These are phyloP conservation scores for Cryphonectria nitschkei DNA, from an alignment of 2,329 filamentous ascomycete genomes.

Conservation along the genomic window DNA sequence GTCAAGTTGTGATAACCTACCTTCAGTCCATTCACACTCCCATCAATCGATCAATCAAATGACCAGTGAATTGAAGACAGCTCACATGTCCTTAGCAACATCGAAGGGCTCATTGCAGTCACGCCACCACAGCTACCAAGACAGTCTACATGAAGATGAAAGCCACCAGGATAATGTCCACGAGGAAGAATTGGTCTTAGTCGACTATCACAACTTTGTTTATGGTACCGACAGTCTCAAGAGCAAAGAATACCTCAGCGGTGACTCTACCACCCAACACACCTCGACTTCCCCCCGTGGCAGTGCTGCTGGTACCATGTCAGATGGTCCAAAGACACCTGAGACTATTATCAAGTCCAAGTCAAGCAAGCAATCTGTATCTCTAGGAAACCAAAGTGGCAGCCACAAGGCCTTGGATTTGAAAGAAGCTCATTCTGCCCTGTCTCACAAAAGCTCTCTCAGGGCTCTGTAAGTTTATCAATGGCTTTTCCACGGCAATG, in stretches of 20 bases:
- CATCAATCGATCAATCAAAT: neutral
- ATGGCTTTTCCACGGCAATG: too few relatives aligned
- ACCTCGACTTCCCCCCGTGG: neutral
- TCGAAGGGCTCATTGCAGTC: neutral
- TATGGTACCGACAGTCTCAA: constrained; percentile 1
- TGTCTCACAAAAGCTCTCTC: neutral
- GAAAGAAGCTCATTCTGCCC: neutral
- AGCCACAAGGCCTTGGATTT: neutral
- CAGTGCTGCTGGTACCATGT: neutral
- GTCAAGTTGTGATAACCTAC: neutral
- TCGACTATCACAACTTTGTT: constrained; percentile 24
- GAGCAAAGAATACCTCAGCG: neutral
- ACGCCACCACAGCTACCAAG: neutral
- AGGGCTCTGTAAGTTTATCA: constrained; percentile 1
- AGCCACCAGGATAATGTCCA: neutral
- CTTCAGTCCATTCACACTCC: neutral
- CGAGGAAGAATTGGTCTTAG: constrained; percentile 1
- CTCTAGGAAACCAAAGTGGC: neutral
- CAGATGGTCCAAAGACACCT: neutral
- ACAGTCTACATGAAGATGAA: neutral
- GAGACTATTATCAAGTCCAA: neutral
- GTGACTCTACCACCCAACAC: neutral
- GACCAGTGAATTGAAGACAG: neutral
- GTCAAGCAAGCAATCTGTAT: neutral
- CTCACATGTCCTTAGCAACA: neutral